These are phyloP conservation scores for Phytophthora crassamura DNA, from an alignment of 352 stramenopile genomes.

Conservation along the genomic window DNA sequence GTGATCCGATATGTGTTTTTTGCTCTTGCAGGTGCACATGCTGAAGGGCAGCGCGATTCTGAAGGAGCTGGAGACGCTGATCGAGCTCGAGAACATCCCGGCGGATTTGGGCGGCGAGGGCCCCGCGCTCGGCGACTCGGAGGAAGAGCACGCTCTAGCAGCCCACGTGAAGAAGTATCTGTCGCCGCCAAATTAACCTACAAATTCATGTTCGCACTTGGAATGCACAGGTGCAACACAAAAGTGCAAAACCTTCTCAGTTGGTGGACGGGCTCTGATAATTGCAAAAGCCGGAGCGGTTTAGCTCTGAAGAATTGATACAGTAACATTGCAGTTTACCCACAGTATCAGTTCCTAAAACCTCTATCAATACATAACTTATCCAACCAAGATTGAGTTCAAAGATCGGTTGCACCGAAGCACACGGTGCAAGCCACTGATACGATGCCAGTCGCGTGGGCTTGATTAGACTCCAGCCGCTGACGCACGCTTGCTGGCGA, in stretches of 20 bases:
- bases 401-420: no score
- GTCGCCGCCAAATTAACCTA: constrained; percentile 26
- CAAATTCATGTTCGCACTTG: constrained; percentile 19
- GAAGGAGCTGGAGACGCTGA: constrained; percentile 71
- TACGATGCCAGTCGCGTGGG: no score
- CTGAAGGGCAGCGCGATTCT: constrained; percentile 84
- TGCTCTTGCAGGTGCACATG: constrained; percentile 70
- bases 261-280: no score
- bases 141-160: constrained; percentile 70
- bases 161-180: constrained; percentile 81
- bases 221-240: constrained; percentile 19
- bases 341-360: no score
- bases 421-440: no score
- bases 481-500: background rate
- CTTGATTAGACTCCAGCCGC: no score
- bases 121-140: constrained; percentile 63
- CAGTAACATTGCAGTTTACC: no score
- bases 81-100: constrained; percentile 73
- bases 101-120: constrained; percentile 77
- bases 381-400: no score
- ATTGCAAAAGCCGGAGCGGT: no score
- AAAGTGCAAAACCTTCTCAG: background rate
- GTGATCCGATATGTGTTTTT: constrained; percentile 10
- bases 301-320: no score
- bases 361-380: no score